phyloP scores from a whole-genome alignment of 306 rosid species.

The Vicia villosa region DNA sequence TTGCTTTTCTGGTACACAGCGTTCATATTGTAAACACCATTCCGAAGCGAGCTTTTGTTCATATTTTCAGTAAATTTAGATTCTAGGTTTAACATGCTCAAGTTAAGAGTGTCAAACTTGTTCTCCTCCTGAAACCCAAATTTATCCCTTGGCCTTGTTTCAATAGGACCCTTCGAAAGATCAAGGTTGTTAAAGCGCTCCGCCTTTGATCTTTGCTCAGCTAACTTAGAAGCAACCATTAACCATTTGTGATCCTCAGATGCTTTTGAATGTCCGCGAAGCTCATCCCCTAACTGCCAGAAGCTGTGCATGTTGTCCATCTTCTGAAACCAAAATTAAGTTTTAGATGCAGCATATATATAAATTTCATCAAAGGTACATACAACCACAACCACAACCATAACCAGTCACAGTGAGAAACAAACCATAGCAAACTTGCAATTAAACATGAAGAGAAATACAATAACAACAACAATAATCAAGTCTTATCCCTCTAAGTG shows the following conservation, averaged over 20 bases:
- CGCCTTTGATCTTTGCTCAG: conserved; percentile 89
- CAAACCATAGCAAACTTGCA: neutral
- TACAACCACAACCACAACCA: neutral
- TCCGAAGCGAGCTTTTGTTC: conserved; percentile 67
- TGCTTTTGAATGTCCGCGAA: conserved; percentile 89
- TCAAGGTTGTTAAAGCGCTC: conserved; percentile 95
- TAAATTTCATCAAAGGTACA: conserved; percentile 13
- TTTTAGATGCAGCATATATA: conserved; percentile 15
- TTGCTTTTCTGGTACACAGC: conserved; percentile 77
- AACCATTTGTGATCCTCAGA: conserved; percentile 96
- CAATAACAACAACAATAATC: no score
- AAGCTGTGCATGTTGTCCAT: conserved; percentile 84
- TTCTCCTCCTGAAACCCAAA: conserved; percentile 91
- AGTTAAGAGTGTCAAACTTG: conserved; percentile 79
- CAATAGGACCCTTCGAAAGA: conserved; percentile 72
- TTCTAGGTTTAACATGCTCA: conserved; percentile 77
- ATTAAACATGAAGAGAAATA: no score
- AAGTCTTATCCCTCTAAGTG: no score
- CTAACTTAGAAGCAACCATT: conserved; percentile 89
- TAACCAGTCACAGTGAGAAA: neutral
- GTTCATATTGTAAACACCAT: conserved; percentile 66
- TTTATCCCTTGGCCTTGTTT: conserved; percentile 75
- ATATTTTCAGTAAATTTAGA: conserved; percentile 61
- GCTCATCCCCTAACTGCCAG: conserved; percentile 98
- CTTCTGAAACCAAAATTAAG: conserved; percentile 45